Evolutionary conservation across 495 filamentous ascomycete genomes (phyloP).

Genomic region (Penicillium angulare): DNA sequence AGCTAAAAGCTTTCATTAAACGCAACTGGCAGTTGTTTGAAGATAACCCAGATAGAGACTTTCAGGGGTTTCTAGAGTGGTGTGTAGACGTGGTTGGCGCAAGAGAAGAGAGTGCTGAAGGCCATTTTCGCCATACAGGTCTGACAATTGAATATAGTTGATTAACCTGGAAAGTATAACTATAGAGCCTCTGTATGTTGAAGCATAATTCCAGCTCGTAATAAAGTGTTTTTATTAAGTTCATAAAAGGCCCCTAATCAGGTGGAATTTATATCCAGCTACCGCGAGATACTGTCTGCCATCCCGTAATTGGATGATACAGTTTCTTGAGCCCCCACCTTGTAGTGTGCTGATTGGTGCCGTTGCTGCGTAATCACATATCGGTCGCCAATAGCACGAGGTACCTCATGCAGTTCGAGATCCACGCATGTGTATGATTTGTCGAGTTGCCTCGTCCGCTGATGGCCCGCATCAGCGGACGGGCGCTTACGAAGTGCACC

Average conservation of each 20-base stretch:
- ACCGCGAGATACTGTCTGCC: too few species aligned
- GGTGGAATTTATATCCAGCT: too few species aligned
- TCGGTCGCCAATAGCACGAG: not conserved
- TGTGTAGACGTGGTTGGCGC: slow-evolving; percentile 24
- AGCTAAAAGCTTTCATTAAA: slow-evolving; percentile 24
- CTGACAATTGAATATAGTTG: too few species aligned
- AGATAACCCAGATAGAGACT: slow-evolving; percentile 37
- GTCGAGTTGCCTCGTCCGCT: not conserved
- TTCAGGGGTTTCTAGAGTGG: slow-evolving; percentile 24
- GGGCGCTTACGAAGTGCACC: not conserved
- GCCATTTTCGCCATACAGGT: slow-evolving; percentile 28
- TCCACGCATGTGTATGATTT: not conserved
- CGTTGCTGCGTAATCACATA: not conserved
- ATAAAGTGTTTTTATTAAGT: too few species aligned
- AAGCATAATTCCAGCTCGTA: too few species aligned
- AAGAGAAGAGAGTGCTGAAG: slow-evolving; percentile 15
- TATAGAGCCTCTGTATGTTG: too few species aligned
- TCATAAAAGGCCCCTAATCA: too few species aligned
- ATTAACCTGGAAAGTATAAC: too few species aligned
- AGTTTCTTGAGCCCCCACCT: too few species aligned
- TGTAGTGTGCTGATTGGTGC: too few species aligned
- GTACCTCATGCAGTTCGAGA: not conserved
- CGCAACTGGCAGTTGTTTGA: slow-evolving; percentile 12
- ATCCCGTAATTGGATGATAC: too few species aligned
- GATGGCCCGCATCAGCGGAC: too few species aligned